phyloP scores from a whole-genome alignment of 345 rosid genomes.

The Acer campestre region DNA sequence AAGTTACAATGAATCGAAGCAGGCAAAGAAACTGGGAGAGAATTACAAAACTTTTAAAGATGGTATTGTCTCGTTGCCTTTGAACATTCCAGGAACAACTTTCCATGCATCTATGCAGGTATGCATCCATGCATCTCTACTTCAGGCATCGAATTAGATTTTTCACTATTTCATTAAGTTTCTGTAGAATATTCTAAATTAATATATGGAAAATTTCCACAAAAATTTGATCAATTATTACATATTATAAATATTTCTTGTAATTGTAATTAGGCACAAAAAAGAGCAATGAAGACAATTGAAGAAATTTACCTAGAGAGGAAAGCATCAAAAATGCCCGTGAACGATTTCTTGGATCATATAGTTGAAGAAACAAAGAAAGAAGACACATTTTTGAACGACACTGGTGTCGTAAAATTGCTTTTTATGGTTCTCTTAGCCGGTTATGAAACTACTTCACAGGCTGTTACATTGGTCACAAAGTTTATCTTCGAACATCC shows the following conservation, averaged over 20 bases:
- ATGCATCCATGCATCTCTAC: neutral
- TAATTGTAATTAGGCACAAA: conserved; percentile 14
- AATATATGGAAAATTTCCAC: too few relatives aligned
- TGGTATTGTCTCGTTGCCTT: conserved; percentile 37
- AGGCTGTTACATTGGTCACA: conserved; percentile 2
- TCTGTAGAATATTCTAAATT: too few relatives aligned
- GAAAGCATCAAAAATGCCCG: conserved; percentile 1
- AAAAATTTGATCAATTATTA: too few relatives aligned
- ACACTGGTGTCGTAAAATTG: conserved; percentile 11
- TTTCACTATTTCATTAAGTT: too few relatives aligned
- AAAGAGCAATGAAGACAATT: conserved; percentile 10
- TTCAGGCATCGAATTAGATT: too few relatives aligned
- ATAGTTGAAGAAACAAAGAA: conserved; percentile 22
- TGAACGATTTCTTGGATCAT: conserved; percentile 26
- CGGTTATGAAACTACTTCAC: conserved; percentile 14
- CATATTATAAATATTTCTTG: too few relatives aligned
- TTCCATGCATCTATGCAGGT: conserved; percentile 32
- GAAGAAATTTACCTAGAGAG: conserved; percentile 20
- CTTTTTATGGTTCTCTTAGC: conserved; percentile 23
- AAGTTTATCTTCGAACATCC: conserved; percentile 6
- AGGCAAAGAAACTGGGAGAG: conserved; percentile 14
- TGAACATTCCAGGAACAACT: conserved; percentile 39
- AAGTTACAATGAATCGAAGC: conserved; percentile 29
- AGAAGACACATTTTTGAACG: conserved; percentile 14
- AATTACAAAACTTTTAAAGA: conserved; percentile 16